These are phyloP conservation scores for Lodderomyces theae DNA, from an alignment of 1,139 yeast species.

Conservation along the genomic window DNA sequence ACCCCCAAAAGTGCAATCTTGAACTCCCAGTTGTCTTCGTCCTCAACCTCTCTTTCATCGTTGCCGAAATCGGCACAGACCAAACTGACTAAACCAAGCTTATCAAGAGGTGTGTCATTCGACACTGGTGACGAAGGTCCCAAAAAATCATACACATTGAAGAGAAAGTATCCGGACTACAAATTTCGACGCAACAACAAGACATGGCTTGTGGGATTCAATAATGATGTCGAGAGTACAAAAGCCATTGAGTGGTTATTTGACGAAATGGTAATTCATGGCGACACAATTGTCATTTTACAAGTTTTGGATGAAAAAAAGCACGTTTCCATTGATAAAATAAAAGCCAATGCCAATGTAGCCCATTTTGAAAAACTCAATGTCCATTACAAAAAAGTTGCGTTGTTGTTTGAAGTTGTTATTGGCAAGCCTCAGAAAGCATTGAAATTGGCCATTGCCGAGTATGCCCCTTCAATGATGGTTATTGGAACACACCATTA, in stretches of 20 bases:
- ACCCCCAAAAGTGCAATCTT: slow-evolving; percentile 1
- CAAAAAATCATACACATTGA: slow-evolving; percentile 48
- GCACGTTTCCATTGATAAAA: slow-evolving; percentile 25
- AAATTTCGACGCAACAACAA: slow-evolving; percentile 55
- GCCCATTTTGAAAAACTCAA: slow-evolving; percentile 48
- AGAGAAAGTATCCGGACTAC: slow-evolving; percentile 56
- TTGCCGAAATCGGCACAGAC: slow-evolving; percentile 4
- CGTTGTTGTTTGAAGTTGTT: slow-evolving; percentile 57
- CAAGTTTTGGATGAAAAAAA: slow-evolving; percentile 54
- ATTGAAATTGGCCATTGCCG: slow-evolving; percentile 53
- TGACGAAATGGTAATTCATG: slow-evolving; percentile 60
- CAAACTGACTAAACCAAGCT: slow-evolving; percentile 19
- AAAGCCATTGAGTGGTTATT: slow-evolving; percentile 66
- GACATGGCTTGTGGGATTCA: slow-evolving; percentile 62
- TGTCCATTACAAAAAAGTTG: slow-evolving; percentile 44
- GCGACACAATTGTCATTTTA: slow-evolving; percentile 62
- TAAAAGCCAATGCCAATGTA: slow-evolving; percentile 33
- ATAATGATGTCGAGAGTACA: slow-evolving; percentile 54
- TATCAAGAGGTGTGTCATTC: slow-evolving; percentile 45
- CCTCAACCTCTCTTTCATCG: slow-evolving; percentile 3
- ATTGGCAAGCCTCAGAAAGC: slow-evolving; percentile 60
- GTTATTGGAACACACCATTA: slow-evolving; percentile 59
- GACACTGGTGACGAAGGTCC: slow-evolving; percentile 45
- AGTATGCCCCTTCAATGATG: slow-evolving; percentile 64
- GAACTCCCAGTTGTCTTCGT: slow-evolving; percentile 2